Base-by-base conservation (phyloP, 1,284 basidiomycete species). In the Microbotryomycetes sp. region DNA sequence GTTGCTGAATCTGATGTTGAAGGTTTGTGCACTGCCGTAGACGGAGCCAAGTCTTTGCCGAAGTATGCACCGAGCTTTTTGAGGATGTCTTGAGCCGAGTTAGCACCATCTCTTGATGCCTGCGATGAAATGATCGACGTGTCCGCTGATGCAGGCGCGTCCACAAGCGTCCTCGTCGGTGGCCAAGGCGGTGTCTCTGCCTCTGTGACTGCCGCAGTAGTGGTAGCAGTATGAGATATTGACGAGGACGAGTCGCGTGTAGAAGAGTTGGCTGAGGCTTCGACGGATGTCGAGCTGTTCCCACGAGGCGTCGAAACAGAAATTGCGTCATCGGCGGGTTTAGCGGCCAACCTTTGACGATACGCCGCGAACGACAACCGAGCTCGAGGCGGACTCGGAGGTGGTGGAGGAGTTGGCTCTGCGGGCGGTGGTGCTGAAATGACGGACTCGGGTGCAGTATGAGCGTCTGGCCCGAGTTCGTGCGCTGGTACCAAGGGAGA, bases 21-120 rank as follows among this genome's bases (percentile, higher is more conserved):
- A 42, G 36, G 36, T 42, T 42, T 42, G n/a, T n/a, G n/a, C 36
- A 19, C 36, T 42, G 36, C 36, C 36, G 36, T 42, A 9, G 36
- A 9, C 36, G 36, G 36, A 42, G 36, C 36, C 12, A 19, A 42
- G 12, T 9, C 36, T 7, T 32, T 32, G 26, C 57, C 54, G 29
- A 69, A 69, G 49, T 69, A 69, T 50, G 64, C 67, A 32, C 67
- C 67, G 26, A 69, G 60, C 26, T 60, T 60, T 51, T 67, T 69
- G 52, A 69, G 65, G 9, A 69, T 63, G 57, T 69, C 67, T 15
- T 66, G 62, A 7, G 67, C 62, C n/a, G 64, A 65, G 28, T 52
- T 62, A 49, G 12, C 19, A 19, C 36, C 36, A 12, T 9, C 36
- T 9, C 12, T 19, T 19, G 36, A 9, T 19, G 36, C 36, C 12